Base-by-base conservation (phyloP, 2,329 filamentous ascomycete species). In the Penicillium sp. region DNA sequence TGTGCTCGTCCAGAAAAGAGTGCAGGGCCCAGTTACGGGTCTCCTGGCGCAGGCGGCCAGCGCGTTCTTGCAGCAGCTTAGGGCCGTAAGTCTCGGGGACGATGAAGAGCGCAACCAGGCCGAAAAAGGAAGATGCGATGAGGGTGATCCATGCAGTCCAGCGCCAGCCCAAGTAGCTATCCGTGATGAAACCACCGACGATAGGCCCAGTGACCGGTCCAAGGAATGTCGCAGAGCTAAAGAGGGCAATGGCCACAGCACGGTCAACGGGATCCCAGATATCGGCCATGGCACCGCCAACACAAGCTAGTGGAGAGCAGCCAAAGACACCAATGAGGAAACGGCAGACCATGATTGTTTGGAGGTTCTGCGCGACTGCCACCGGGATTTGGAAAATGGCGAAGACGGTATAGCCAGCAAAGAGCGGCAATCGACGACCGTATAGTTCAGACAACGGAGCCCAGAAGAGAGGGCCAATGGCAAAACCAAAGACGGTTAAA, bases 91-190 rank as follows among this genome's bases (percentile, higher is more conserved):
- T 77, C 61, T 83, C 80, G 0, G 74, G 75, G 0, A 81, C 65
- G 28, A 76, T 54, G 38, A 78, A 43, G n/a, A 77, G 53, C 0
- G 69, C 73, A 13, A 79, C 42, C 2, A 70, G 42, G 2, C 70
- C 72, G 51, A 79, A 72, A 33, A 71, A 61, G 1, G 60, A 60
- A 0, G 68, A 66, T 53, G 78, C 68, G 44, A 82, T 80, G 24
- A 78, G 59, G 0, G 78, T 81, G 37, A 81, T 71, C 72, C 78
- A 84, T 6, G 73, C 73, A 0, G 77, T 82, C 79, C 80, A 83
- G 32, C 79, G 69, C 79, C 80, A 82, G 25, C 78, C 78, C 0
- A 82, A 72, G 50, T 74, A 53, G 15, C 69, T 75, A 40, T 76
- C 66, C 1, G 73, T 75, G 23, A 79, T 72, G 51, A 80, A 81